phyloP scores from a whole-genome alignment of 345 rosid species.

The Passiflora organensis region DNA sequence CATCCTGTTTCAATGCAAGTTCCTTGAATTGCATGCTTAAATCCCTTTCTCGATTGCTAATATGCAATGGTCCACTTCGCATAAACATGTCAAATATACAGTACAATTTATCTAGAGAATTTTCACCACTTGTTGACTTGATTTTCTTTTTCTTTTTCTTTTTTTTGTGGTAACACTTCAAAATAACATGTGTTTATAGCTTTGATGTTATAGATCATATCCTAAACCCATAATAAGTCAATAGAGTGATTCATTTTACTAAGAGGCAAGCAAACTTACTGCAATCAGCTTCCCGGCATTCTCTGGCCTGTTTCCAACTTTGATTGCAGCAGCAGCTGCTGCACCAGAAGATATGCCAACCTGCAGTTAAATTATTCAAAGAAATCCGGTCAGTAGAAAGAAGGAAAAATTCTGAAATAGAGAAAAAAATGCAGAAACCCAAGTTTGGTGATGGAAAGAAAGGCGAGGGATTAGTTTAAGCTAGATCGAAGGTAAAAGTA shows the following conservation, averaged over 20 bases:
- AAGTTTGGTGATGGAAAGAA: not conserved
- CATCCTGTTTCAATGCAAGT: no score
- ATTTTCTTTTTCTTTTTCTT: not conserved
- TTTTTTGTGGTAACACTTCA: not conserved
- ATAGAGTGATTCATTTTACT: constrained; percentile 1
- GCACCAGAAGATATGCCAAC: constrained; percentile 99
- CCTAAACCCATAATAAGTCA: not conserved
- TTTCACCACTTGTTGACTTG: no score
- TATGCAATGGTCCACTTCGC: no score
- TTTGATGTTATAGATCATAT: not conserved
- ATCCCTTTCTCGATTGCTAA: no score
- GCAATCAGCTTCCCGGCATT: constrained; percentile 89
- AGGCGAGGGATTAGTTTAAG: not conserved
- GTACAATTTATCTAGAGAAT: no score
- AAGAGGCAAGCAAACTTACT: constrained; percentile 41
- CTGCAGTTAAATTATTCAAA: constrained; percentile 29
- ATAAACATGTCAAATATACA: no score
- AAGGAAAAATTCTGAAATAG: not conserved
- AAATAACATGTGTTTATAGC: not conserved
- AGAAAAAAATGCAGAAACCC: not conserved
- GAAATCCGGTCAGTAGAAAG: not conserved
- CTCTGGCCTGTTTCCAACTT: constrained; percentile 85
- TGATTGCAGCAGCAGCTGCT: constrained; percentile 84
- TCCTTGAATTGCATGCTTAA: no score
- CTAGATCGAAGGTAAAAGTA: not conserved